Conservation (phyloP, 75 land plant genomes). For the Cunninghamia lanceolata region DNA sequence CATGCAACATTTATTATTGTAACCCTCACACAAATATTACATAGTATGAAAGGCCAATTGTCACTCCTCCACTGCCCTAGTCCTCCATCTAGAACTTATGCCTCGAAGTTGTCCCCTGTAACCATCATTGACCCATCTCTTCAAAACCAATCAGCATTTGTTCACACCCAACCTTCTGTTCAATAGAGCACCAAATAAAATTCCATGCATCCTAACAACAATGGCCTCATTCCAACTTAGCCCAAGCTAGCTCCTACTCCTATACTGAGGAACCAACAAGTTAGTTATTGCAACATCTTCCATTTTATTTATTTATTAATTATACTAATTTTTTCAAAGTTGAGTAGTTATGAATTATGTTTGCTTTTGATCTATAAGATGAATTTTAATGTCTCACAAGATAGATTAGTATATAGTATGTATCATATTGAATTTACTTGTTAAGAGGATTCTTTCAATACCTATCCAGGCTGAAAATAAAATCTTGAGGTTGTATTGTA, state of each 20-base stretch:
- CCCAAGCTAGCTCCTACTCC: slow-evolving; percentile 73
- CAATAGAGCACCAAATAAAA: slow-evolving; percentile 24
- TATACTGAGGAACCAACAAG: slow-evolving; percentile 48
- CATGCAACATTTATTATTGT: slow-evolving; percentile 66
- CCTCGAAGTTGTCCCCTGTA: background rate
- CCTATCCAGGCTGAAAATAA: no score
- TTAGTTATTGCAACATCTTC: background rate
- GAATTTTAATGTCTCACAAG: no score
- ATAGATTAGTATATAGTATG: no score
- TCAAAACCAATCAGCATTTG: slow-evolving; percentile 18
- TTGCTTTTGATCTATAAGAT: background rate
- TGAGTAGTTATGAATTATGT: background rate
- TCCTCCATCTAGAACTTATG: slow-evolving; percentile 15
- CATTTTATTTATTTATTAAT: no score
- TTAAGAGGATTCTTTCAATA: no score
- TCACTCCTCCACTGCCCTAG: slow-evolving; percentile 12
- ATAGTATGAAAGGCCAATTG: slow-evolving; percentile 61
- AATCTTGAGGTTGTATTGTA: no score
- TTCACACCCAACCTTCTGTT: slow-evolving; percentile 26
- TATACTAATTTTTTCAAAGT: no score
- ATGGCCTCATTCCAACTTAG: slow-evolving; percentile 13
- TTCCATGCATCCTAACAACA: slow-evolving; percentile 17
- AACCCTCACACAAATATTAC: slow-evolving; percentile 82
- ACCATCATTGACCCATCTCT: slow-evolving; percentile 17
- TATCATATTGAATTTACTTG: no score